Conservation (phyloP, 176 grass and related monocot genomes). For the Oryza coarctata region DNA sequence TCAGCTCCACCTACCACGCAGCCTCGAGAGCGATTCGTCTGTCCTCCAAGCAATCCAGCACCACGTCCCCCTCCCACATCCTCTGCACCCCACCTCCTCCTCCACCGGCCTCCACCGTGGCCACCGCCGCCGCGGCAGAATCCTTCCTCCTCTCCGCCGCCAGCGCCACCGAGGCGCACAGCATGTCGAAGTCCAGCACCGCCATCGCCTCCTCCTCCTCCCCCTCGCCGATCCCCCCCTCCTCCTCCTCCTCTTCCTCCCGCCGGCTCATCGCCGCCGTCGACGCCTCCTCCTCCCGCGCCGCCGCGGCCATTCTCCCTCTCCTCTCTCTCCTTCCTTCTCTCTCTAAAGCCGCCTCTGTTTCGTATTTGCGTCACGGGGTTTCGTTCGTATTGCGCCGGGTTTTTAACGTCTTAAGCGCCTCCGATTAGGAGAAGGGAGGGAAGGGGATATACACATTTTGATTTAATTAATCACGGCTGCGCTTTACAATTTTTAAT, state of each 20-base stretch:
- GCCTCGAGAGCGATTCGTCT: conserved; percentile 81
- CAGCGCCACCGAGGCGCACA: conserved; percentile 85
- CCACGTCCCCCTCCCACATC: conserved; percentile 97
- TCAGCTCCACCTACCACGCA: conserved; percentile 65
- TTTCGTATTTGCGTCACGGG: background rate
- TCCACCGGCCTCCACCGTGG: background rate
- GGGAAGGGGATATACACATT: background rate
- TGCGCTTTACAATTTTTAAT: background rate
- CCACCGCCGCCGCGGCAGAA: background rate
- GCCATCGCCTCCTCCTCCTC: conserved; percentile 36
- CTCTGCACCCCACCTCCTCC: conserved; percentile 63
- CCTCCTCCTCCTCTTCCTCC: conserved; percentile 33
- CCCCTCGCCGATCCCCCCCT: conserved; percentile 44
- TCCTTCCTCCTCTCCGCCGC: conserved; percentile 52
- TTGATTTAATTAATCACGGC: conserved; percentile 12
- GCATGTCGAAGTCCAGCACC: conserved; percentile 96
- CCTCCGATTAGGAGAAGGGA: conserved; percentile 9
- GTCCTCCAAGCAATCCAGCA: conserved; percentile 89
- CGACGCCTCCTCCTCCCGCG: conserved; percentile 11
- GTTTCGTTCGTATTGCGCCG: conserved; percentile 6
- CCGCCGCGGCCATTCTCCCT: background rate
- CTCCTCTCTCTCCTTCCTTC: background rate
- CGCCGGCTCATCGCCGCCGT: conserved; percentile 8
- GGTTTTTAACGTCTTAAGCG: conserved; percentile 53
- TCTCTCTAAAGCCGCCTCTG: background rate